Base-by-base conservation (phyloP, 2,329 filamentous ascomycete genomes). In the Hypoxylon sp. region DNA sequence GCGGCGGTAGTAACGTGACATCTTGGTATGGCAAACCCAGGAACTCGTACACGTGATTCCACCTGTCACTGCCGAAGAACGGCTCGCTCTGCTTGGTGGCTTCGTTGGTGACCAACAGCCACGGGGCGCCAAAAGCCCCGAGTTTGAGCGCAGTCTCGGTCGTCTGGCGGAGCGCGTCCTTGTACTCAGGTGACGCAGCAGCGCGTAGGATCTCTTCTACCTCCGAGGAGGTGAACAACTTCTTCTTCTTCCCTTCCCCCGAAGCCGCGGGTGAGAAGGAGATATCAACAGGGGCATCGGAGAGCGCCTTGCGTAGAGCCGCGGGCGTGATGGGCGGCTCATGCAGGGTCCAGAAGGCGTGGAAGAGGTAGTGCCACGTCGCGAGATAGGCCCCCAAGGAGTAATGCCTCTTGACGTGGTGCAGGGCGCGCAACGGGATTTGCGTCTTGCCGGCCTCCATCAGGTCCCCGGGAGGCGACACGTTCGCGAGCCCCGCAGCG, bases 61-160 rank as follows among this genome's bases (percentile, higher is more conserved):
- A 92, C 63, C 88, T 82, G 79, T 94, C 92, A 79, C 91, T 93
- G 2, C 92, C 92, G 79, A 94, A 94, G 76, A 94, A 93, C 0
- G 90, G 87, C 80, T 92, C 89, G 52, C 83, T 83, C 61, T 83
- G 78, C 0, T 90, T 90, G 67, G 85, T 90, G 69, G 84, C 77
- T 1, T 75, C 77, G 72, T 91, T 88, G 17, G 82, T 84, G 2
- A 89, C 91, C 85, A 89, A 90, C 66, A 92, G 83, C 92, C 92
- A 95, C 1, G 93, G 93, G 53, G 89, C 88, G 0, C 93, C 93
- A 78, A 92, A 95, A 0, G 92, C 92, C 0, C 92, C 92, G 53
- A 81, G 82, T 38, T 87, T 85, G 14, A 93, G 77, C 0, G 87
- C 90, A 69, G 84, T 83, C 65, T 87, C 83, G 17, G 91, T 94